Conservation (phyloP, 192 early-diverging fungal genomes). For the Backusella morwellensis region DNA sequence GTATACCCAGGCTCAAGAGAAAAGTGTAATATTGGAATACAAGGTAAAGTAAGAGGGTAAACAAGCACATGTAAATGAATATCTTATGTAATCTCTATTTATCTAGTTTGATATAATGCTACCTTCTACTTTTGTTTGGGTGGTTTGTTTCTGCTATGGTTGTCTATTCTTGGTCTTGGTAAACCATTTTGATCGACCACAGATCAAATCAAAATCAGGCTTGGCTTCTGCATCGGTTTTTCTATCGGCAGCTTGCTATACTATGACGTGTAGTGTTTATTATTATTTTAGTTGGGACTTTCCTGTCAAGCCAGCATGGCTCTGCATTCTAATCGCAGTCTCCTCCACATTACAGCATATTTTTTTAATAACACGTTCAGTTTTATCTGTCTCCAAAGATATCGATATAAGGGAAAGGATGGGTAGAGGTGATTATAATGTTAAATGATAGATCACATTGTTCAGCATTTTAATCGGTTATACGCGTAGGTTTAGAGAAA, state of each 20-base stretch:
- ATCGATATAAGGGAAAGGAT: slow-evolving; percentile 71
- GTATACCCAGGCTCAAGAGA: slow-evolving; percentile 39
- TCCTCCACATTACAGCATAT: slow-evolving; percentile 73
- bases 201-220: slow-evolving; percentile 77
- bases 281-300: slow-evolving; percentile 57
- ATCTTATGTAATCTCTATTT: neutral
- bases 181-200: slow-evolving; percentile 58
- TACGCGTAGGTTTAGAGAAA: slow-evolving; percentile 48
- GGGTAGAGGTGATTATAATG: slow-evolving; percentile 45
- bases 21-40: neutral
- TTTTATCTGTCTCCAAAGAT: slow-evolving; percentile 62
- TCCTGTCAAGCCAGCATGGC: slow-evolving; percentile 61
- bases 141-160: neutral
- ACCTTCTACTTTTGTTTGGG: neutral
- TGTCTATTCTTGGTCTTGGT: slow-evolving; percentile 60
- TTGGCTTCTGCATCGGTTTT: slow-evolving; percentile 63
- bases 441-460: neutral
- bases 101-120: neutral
- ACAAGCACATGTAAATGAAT: neutral
- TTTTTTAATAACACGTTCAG: slow-evolving; percentile 66
- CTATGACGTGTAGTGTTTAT: slow-evolving; percentile 63
- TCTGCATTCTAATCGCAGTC: slow-evolving; percentile 62
- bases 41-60: neutral
- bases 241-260: slow-evolving; percentile 56
- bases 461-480: neutral